These are phyloP conservation scores for Podospora comata DNA, from an alignment of 495 filamentous ascomycete genomes.

Conservation along the genomic window DNA sequence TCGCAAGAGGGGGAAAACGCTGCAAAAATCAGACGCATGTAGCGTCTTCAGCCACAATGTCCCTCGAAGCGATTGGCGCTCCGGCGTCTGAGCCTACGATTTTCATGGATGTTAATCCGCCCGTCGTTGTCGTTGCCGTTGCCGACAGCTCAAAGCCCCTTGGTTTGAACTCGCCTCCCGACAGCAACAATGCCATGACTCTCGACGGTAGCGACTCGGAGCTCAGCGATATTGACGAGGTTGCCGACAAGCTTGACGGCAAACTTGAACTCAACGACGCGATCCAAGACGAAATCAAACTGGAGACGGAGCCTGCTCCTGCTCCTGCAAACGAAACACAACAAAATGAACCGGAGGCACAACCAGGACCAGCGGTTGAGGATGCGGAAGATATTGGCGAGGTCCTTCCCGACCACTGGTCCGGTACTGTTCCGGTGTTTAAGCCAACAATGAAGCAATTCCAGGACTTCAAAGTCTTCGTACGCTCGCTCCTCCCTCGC, in stretches of 20 bases:
- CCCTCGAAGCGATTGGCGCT: slow-evolving; percentile 41
- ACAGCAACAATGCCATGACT: slow-evolving; percentile 51
- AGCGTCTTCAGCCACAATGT: slow-evolving; percentile 36
- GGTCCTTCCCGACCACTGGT: slow-evolving; percentile 82
- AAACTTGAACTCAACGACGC: slow-evolving; percentile 28
- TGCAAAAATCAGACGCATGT: slow-evolving; percentile 35
- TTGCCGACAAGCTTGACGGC: slow-evolving; percentile 34
- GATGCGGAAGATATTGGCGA: slow-evolving; percentile 69
- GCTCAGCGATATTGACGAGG: slow-evolving; percentile 53
- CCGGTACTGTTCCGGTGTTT: slow-evolving; percentile 89
- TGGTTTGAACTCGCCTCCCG: slow-evolving; percentile 50
- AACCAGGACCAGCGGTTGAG: slow-evolving; percentile 32
- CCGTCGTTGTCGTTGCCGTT: slow-evolving; percentile 7
- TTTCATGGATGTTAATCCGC: slow-evolving; percentile 24
- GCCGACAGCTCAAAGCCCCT: slow-evolving; percentile 30
- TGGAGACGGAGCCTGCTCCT: slow-evolving; percentile 14
- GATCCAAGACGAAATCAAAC: slow-evolving; percentile 9
- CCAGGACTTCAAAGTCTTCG: slow-evolving; percentile 79
- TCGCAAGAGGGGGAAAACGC: neutral
- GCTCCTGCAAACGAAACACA: slow-evolving; percentile 4
- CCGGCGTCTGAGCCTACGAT: slow-evolving; percentile 32
- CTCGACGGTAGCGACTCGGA: slow-evolving; percentile 54
- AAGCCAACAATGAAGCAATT: slow-evolving; percentile 95
- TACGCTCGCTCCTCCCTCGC: slow-evolving; percentile 34
- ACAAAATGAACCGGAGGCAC: slow-evolving; percentile 17